Evolutionary conservation across 1,284 basidiomycete species (phyloP).

Genomic region (Pseudozyma tsukubaensis): DNA sequence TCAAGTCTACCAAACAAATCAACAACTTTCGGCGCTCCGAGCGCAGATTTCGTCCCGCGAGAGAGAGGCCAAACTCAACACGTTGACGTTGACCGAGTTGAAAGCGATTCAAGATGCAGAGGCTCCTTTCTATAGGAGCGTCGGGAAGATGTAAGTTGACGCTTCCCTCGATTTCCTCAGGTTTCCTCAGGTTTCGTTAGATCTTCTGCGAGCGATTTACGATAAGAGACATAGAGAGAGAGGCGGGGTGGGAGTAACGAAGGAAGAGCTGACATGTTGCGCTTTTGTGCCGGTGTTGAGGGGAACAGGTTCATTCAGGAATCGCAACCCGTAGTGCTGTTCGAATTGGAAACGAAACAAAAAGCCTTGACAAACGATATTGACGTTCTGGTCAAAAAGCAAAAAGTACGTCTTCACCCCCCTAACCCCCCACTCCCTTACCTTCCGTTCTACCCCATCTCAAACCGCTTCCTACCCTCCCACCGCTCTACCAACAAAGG

Average conservation of each 20-base stretch:
- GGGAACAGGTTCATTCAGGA: conserved; percentile 43
- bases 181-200: no score
- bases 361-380: conserved; percentile 21
- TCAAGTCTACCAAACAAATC: conserved; percentile 43
- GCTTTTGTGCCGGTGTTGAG: background rate
- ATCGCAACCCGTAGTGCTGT: conserved; percentile 19
- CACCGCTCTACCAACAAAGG: background rate
- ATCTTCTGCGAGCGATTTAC: no score
- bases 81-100: conserved; percentile 35
- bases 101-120: conserved; percentile 24
- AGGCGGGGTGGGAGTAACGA: no score
- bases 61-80: conserved; percentile 41
- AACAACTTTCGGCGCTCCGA: conserved; percentile 32
- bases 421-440: background rate
- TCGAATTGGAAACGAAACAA: conserved; percentile 26
- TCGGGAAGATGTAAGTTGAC: conserved; percentile 42
- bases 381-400: conserved; percentile 29
- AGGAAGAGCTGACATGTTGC: background rate
- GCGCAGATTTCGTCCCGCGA: conserved; percentile 34
- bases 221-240: no score
- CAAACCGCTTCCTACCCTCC: background rate
- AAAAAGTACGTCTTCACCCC: conserved; percentile 15
- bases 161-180: background rate
- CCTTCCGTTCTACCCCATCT: background rate
- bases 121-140: conserved; percentile 30